Evolutionary conservation across 2,329 filamentous ascomycete species (phyloP), one percentile per base, ranked within the genome.

Genomic region (Epichloe hybrida): DNA sequence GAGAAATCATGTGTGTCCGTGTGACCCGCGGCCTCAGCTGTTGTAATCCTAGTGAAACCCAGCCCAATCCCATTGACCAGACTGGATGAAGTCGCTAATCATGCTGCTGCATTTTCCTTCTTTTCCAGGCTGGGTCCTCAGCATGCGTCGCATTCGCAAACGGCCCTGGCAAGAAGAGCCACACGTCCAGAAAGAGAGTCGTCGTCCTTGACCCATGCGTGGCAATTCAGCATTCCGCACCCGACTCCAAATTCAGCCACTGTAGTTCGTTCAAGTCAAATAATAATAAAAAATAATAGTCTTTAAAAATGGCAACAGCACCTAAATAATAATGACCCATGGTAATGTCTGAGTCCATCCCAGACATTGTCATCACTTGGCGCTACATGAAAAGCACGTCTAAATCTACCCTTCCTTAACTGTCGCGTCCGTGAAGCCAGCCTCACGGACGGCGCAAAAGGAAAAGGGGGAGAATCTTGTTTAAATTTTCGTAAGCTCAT

Each of bases 401-500:
- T 17, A 43, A n/a, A 40, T 20, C 6, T 11, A 15, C 8, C 20
- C 50, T 20, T 38, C 20, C 50, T 20, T 38, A 23, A 42, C 23
- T 36, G 13, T 31, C 31, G n/a, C 20, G 31, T 15, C 34, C 50
- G 50, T 37, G 34, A 46, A 49, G 38, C 47, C 40, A 37, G 47
- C 47, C 39, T 20, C 21, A 38, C 42, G 47, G 23, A 21, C n/a
- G 7, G 34, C 15, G 20, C 13, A 11, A 13, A 50, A 35, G 21
- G n/a, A n/a, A 46, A 31, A 11, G 5, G 46, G 46, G 41, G 47
- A 17, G 46, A 42, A 42, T 49, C 31, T 49, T 52, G 34, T 36
- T 17, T 4, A 7, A 48, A 45, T 43, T 4, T 35, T 52, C 50
- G 45, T 52, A 46, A 52, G 42, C 15, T 52, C 50, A 27, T 52